Conservation (phyloP, 805 yeast species). For the Saccharomycopsis selenospora region DNA sequence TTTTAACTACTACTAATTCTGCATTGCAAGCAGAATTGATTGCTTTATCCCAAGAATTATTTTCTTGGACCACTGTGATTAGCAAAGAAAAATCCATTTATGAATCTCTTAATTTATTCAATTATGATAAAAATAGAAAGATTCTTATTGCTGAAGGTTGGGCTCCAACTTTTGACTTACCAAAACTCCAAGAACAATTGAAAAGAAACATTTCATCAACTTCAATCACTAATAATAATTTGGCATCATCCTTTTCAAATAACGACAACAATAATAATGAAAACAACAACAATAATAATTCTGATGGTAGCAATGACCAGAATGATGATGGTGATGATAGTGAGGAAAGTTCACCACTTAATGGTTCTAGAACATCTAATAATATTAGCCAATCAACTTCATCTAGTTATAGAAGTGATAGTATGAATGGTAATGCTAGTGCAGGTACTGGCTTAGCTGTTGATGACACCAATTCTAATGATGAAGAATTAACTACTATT, state of each 20-base stretch:
- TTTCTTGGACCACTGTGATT: conserved; percentile 48
- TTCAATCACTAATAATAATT: not conserved
- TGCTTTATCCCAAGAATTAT: conserved; percentile 55
- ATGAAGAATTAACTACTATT: conserved; percentile 32
- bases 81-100: conserved; percentile 53
- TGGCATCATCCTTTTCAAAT: too few species aligned
- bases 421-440: not conserved
- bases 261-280: too few species aligned
- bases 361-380: not conserved
- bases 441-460: too few species aligned
- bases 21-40: conserved; percentile 59
- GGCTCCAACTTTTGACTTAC: conserved; percentile 55
- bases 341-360: not conserved
- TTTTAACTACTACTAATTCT: conserved; percentile 41
- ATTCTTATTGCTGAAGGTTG: conserved; percentile 69
- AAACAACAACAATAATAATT: not conserved
- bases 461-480: not conserved
- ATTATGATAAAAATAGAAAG: conserved; percentile 58
- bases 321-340: not conserved
- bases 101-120: conserved; percentile 55
- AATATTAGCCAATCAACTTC: not conserved
- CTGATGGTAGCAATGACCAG: too few species aligned
- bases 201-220: conserved; percentile 30
- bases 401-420: not conserved
- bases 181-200: conserved; percentile 37